Evolutionary conservation across 1,284 basidiomycete genomes (phyloP).

Genomic region (Leccinum subfulvum): DNA sequence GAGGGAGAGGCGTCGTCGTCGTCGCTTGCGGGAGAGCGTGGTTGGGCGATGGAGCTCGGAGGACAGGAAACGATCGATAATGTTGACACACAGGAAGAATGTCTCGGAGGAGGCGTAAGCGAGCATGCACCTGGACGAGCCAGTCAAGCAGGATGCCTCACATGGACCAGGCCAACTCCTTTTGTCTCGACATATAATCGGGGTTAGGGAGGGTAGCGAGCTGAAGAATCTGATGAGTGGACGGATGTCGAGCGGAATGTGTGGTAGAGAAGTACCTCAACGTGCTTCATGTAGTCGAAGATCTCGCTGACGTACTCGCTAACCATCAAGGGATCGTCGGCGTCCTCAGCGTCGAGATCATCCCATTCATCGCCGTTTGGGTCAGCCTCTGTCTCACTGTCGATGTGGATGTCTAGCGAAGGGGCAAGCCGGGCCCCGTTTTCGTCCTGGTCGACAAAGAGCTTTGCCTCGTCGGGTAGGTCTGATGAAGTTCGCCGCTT

Average conservation of each 20-base stretch:
- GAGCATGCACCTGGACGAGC: constrained; percentile 94
- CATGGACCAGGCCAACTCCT: constrained; percentile 92
- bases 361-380: constrained; percentile 70
- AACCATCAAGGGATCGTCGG: constrained; percentile 95
- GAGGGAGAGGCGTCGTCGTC: no score
- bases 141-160: constrained; percentile 94
- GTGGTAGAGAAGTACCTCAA: constrained; percentile 47
- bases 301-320: constrained; percentile 96
- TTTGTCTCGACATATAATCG: constrained; percentile 89
- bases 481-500: constrained; percentile 74
- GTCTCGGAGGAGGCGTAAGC: constrained; percentile 95
- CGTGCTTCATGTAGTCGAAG: constrained; percentile 85
- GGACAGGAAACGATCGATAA: no score
- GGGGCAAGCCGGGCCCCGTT: constrained; percentile 31
- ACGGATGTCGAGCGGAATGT: constrained; percentile 5
- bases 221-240: constrained; percentile 51
- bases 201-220: constrained; percentile 82
- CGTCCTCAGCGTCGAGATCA: constrained; percentile 91
- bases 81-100: constrained; percentile 78
- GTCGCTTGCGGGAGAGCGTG: no score
- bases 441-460: constrained; percentile 31
- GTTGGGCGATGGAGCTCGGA: no score
- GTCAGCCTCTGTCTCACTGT: constrained; percentile 53
- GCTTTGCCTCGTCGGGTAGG: constrained; percentile 49
- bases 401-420: constrained; percentile 40